A percentile compares a stretch with the other conserved stretches of the same genome.
Evolutionary conservation across 768 basidiomycete species (phyloP).

Genomic region (Daedaleopsis nitida): DNA sequence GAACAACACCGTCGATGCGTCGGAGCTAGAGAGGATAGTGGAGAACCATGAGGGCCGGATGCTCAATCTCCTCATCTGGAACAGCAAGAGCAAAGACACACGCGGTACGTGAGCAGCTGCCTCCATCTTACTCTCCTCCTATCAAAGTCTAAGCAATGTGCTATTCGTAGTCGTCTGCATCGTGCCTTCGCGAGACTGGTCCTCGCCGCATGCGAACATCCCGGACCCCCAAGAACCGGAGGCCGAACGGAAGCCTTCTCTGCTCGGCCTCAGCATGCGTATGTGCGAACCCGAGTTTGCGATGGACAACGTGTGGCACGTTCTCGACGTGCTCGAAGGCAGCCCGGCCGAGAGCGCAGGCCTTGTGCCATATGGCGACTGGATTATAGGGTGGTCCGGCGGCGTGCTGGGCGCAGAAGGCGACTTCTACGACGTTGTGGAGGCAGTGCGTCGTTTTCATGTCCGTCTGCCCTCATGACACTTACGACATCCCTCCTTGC

Average conservation of each 20-base stretch:
- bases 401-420: slow-evolving; percentile 89
- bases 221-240: slow-evolving; percentile 42
- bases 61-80: slow-evolving; percentile 81
- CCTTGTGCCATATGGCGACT: slow-evolving; percentile 87
- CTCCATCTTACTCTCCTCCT: too few relatives aligned
- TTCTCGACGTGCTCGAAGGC: slow-evolving; percentile 94
- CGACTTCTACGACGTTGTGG: slow-evolving; percentile 96
- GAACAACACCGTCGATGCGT: slow-evolving; percentile 60
- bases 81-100: slow-evolving; percentile 71
- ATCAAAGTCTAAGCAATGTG: background rate
- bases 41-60: slow-evolving; percentile 75
- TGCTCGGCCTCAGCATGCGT: slow-evolving; percentile 93
- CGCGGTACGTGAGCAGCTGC: slow-evolving; percentile 52
- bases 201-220: slow-evolving; percentile 38
- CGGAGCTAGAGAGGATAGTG: slow-evolving; percentile 77
- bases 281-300: slow-evolving; percentile 90
- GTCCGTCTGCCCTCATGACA: background rate
- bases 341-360: slow-evolving; percentile 96
- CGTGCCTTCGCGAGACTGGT: slow-evolving; percentile 83
- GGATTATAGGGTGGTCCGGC: slow-evolving; percentile 90
- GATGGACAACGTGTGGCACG: slow-evolving; percentile 96
- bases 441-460: slow-evolving; percentile 61
- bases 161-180: slow-evolving; percentile 71
- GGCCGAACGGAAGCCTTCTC: slow-evolving; percentile 67
- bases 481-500: background rate